Base-by-base conservation (phyloP, 495 filamentous ascomycete species). In the Daldinia decipiens region DNA sequence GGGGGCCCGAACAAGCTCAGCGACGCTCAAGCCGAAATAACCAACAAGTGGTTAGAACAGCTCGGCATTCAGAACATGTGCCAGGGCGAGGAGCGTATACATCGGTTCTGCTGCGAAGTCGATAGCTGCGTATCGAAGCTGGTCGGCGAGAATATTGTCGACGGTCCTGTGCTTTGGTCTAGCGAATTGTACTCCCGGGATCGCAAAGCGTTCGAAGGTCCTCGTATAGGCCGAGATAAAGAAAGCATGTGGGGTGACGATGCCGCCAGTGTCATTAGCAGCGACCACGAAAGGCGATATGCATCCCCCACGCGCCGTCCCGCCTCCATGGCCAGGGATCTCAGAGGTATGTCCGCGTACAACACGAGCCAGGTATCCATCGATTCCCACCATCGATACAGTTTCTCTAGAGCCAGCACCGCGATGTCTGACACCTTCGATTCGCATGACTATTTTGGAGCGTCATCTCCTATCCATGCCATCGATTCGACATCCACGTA, bases 1-100 rank as follows among this genome's bases (percentile, higher is more conserved):
- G 95, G 93, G 45, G 94, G 95, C 0, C 91, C 92, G 2, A 95
- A 94, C 78, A 99, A 99, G 76, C 87, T 99, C 11, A 93, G 92
- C n/a, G 95, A 99, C 76, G 94, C 98, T 59, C 95, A 98, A 75
- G 88, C 95, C 2, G 92, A 94, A 36, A 89, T 94, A 70, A 97
- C 93, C 4, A 83, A 87, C 24, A 90, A 89, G 59, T 99, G 95
- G 93, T 79, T 99, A 51, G 87, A 90, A 15, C 88, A 91, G 76
- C 90, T 89, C 70, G 88, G 87, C 11, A 87, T 98, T 21, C 94
- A 95, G 78, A 98, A 97, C 73, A 94, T 98, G 79, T 99, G 95
- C 82, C 91, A 90, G 73, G 95, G 94, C 17, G 95, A 99, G 75
- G 95, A 99, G 80, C 83, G 95, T 38, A 96, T 99, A 58, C 95